A percentile compares a stretch with the other conserved stretches of the same genome.
Conservation (phyloP, 371 early-diverging fungal species). For the Batkoa obscura region DNA sequence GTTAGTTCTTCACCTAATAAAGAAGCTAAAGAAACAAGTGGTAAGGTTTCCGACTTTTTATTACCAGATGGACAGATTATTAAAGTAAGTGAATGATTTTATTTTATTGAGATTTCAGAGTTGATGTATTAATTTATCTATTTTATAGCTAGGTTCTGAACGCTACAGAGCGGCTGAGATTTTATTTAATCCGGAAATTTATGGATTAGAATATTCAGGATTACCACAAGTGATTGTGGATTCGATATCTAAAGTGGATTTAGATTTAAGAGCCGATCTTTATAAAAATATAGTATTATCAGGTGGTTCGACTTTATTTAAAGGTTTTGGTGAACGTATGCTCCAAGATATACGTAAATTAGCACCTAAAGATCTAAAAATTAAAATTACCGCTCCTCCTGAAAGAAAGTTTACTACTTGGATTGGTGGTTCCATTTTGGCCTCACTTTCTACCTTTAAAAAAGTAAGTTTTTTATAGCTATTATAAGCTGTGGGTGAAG, state of each 20-base stretch:
- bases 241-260: constrained; percentile 73
- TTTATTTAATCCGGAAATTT: constrained; percentile 64
- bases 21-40: constrained; percentile 67
- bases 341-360: constrained; percentile 66
- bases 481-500: no score
- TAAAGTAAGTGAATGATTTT: constrained; percentile 23
- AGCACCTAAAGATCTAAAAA: constrained; percentile 73
- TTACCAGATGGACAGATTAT: constrained; percentile 88
- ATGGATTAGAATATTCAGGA: constrained; percentile 76
- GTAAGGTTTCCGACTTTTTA: constrained; percentile 52
- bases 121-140: background rate
- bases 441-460: constrained; percentile 51
- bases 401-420: constrained; percentile 94
- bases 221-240: constrained; percentile 78
- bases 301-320: constrained; percentile 77
- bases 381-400: constrained; percentile 90
- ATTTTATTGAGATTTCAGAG: background rate
- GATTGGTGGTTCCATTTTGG: constrained; percentile 93
- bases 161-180: constrained; percentile 68
- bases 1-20: constrained; percentile 70
- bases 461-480: constrained; percentile 20
- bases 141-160: constrained; percentile 48
- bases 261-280: constrained; percentile 73
- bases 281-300: constrained; percentile 80
- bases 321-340: constrained; percentile 83